phyloP scores from a whole-genome alignment of 768 basidiomycete species.

The Neoboletus magnificus region DNA sequence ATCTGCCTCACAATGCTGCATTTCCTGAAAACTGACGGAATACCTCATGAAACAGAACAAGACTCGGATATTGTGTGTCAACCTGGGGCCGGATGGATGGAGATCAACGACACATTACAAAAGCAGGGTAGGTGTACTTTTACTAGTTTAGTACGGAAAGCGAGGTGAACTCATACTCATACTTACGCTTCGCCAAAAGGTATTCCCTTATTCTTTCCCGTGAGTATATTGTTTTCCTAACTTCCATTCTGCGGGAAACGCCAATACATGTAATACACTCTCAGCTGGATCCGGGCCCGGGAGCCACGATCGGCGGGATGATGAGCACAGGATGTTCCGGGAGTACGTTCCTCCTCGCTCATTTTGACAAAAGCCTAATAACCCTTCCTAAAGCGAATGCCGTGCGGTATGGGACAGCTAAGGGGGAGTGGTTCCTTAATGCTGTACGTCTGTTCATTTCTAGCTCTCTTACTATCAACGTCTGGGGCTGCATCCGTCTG shows the following conservation, averaged over 20 bases:
- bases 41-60: conserved; percentile 40
- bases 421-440: conserved; percentile 89
- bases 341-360: conserved; percentile 42
- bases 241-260: background rate
- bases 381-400: conserved; percentile 53
- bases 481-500: background rate
- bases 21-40: background rate
- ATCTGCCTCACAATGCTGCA: background rate
- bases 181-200: conserved; percentile 34
- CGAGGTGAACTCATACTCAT: background rate
- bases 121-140: conserved; percentile 45
- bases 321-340: conserved; percentile 84
- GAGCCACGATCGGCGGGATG: conserved; percentile 85
- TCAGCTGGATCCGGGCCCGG: conserved; percentile 73
- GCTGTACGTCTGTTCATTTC: conserved; percentile 43
- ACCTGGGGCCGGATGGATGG: conserved; percentile 67
- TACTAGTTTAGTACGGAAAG: background rate
- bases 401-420: conserved; percentile 85
- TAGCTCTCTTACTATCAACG: background rate
- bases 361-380: conserved; percentile 15
- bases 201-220: conserved; percentile 82
- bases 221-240: conserved; percentile 28
- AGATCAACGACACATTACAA: conserved; percentile 64
- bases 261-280: background rate
- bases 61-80: conserved; percentile 77